Conservation (phyloP, 2,329 filamentous ascomycete genomes). For the Xylaria hypoxylon region DNA sequence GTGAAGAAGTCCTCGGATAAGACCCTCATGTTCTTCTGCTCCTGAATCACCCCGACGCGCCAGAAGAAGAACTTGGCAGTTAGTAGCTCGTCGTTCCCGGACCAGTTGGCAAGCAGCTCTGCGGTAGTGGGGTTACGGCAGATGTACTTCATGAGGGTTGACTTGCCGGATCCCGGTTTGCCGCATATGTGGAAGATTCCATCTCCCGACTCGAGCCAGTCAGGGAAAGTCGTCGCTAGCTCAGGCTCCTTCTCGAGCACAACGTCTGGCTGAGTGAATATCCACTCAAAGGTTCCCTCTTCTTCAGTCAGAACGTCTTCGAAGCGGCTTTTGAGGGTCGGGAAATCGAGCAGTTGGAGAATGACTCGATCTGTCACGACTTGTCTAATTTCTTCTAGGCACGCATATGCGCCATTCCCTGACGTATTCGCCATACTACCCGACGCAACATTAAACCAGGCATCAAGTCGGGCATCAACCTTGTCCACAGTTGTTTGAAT, state of each 20-base stretch:
- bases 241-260: neutral
- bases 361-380: constrained; percentile 1
- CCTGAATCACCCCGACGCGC: neutral
- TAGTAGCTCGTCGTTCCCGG: neutral
- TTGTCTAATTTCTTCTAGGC: neutral
- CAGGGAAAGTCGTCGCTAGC: constrained; percentile 11
- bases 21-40: constrained; percentile 12
- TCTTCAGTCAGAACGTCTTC: constrained; percentile 1
- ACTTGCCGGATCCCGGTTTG: constrained; percentile 23
- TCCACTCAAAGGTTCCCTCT: constrained; percentile 23
- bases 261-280: constrained; percentile 8
- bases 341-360: constrained; percentile 7
- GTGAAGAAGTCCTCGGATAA: constrained; percentile 12
- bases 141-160: constrained; percentile 23
- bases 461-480: neutral
- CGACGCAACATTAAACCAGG: neutral
- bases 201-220: constrained; percentile 18
- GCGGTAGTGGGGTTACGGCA: constrained; percentile 1
- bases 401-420: neutral
- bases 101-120: neutral
- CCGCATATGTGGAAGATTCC: constrained; percentile 22
- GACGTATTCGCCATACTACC: neutral
- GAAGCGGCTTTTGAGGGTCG: neutral
- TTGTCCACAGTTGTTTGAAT: constrained; percentile 1
- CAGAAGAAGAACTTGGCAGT: constrained; percentile 21